Evolutionary conservation across 164 flowering plant genomes (phyloP), one percentile per base, ranked within the genome.

Genomic region (Warburgia ugandensis): DNA sequence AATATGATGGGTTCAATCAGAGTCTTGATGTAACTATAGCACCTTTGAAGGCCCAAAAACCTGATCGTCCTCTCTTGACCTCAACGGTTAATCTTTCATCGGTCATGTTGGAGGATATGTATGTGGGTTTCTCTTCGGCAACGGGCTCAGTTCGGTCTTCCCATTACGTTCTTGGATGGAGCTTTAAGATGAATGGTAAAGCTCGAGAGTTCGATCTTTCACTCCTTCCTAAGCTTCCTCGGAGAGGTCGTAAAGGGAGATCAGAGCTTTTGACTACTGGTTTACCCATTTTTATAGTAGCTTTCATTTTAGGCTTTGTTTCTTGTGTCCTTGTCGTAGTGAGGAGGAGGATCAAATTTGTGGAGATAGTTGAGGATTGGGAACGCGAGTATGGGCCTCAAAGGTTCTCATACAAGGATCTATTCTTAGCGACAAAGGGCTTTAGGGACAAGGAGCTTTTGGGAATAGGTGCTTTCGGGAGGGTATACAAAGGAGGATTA

Each of bases 401-500:
- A 5, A 43, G 56, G n/a, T 59, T 51, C 50, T 40, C 22, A 5
- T 59, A 59, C 35, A 59, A 44, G 29, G 44, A 36, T 26, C 50
- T 59, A 5, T 19, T 25, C 43, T 44, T 1, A 2, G 56, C 63
- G 0, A 59, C 63, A 0, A 59, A 59, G 17, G 63, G 56, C 10
- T 59, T 59, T 32, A 35, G 37, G 9, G 50, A 62, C 5, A 44
- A 31, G 23, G 55, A 49, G 23, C 45, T 40, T 14, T 28, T 62
- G 1, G 66, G 66, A 25, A 17, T n/a, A 4, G 62, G 67, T 3
- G 62, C 42, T 3, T 52, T 63, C 14, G 67, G 67, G 9, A 69
- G 47, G 27, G 75, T 77, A 6, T 74, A 74, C 13, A 67, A 38
- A 59, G 78, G 74, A 6, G 28, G 50, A 16, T 25, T 72, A 10